These are phyloP conservation scores for Lecanicillium sp. DNA, from an alignment of 2,329 filamentous ascomycete genomes.

Conservation along the genomic window DNA sequence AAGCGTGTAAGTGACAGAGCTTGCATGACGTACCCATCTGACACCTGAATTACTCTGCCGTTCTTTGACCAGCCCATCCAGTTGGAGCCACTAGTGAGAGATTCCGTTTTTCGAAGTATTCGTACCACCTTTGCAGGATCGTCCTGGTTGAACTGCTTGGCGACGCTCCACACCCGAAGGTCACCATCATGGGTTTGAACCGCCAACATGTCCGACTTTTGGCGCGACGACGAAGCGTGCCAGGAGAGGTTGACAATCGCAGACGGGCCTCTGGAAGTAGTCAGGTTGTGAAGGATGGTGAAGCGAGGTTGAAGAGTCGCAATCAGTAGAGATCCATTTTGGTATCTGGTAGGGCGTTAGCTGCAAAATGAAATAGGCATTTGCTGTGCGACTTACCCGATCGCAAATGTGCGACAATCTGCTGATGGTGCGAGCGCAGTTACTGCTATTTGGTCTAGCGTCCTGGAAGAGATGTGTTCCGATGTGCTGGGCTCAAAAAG, in stretches of 20 bases:
- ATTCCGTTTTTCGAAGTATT: conserved; percentile 73
- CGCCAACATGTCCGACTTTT: conserved; percentile 97
- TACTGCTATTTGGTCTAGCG: conserved; percentile 85
- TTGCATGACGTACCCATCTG: conserved; percentile 64
- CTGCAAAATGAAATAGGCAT: conserved; percentile 10
- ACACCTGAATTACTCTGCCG: conserved; percentile 87
- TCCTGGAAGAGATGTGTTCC: conserved; percentile 85
- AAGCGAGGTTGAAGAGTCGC: conserved; percentile 86
- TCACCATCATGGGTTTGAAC: conserved; percentile 90
- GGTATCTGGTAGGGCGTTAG: conserved; percentile 53
- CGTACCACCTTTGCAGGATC: conserved; percentile 84
- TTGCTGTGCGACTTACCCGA: conserved; percentile 58
- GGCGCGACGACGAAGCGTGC: conserved; percentile 93
- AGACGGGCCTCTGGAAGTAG: conserved; percentile 74
- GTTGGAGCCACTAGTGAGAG: conserved; percentile 66
- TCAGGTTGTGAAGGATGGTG: conserved; percentile 87
- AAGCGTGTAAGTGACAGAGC: conserved; percentile 13
- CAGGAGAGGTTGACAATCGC: conserved; percentile 82
- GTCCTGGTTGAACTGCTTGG: conserved; percentile 64
- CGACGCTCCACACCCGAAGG: conserved; percentile 90
- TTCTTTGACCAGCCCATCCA: conserved; percentile 99
- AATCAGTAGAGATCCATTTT: conserved; percentile 89
- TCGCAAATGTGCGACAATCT: conserved; percentile 91
- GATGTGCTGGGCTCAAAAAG: conserved; percentile 89
- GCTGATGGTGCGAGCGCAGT: conserved; percentile 84